Base-by-base conservation (phyloP, 2,329 filamentous ascomycete genomes). In the Sporothrix luriei region DNA sequence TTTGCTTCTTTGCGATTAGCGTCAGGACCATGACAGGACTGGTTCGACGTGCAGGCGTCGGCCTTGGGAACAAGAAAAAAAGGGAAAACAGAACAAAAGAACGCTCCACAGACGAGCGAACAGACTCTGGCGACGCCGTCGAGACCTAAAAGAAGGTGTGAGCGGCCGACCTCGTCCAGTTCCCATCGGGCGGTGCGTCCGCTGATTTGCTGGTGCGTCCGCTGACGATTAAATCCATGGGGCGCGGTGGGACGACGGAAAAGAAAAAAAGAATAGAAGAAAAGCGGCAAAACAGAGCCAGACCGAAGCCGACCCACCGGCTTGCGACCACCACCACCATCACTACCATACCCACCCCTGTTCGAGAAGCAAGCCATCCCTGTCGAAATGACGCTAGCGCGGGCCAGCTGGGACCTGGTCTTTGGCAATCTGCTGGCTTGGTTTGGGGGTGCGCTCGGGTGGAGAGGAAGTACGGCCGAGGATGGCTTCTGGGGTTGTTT, bases 381-480 rank as follows among this genome's bases (percentile, higher is more conserved):
- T 68, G 66, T 61, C 40, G 54, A 49, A 68, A 59, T 68, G 66
- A 51, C 66, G 66, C 66, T 68, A 68, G 65, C 51, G 49, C 51
- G 21, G 43, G 10, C 66, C 26, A 68, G 38, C 66, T 49, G 13
- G 13, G 61, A 46, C 38, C 59, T 49, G 62, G 26, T 29, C 13
- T n/a, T 24, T 46, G 57, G 52, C 40, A 57, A 57, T 68, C 52
- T 66, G 49, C 49, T 64, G 24, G 13, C 33, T 33, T 33, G 33
- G 33, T 7, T 33, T 16, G 61, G 11, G 19, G 38, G 6, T 46
- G 57, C 33, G 40, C 38, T 24, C 16, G 61, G 11, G 19, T 16
- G 16, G 4, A n/a, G 14, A 21, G 13, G 29, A 38, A 33, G n/a
- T 43, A 61, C 11, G 64, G 64, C 64, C 64, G 49, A 55, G 48